These are phyloP conservation scores for Ilex aquifolium DNA, from an alignment of 257 asterid genomes.

Conservation along the genomic window DNA sequence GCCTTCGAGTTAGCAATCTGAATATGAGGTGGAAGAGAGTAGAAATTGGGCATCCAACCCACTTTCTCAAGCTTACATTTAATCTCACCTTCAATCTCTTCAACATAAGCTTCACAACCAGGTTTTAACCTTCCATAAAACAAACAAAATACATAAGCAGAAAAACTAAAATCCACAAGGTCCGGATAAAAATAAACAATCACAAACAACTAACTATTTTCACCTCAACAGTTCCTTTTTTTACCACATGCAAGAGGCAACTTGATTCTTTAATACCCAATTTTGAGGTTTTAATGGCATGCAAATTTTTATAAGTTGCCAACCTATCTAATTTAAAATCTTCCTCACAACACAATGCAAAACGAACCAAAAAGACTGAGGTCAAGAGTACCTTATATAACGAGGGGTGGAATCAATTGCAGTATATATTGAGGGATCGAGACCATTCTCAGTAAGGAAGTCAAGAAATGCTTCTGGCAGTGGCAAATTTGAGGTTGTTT, in stretches of 20 bases:
- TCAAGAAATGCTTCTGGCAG: conserved; percentile 68
- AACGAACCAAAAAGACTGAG: neutral
- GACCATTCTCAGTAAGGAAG: conserved; percentile 63
- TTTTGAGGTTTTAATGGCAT: neutral
- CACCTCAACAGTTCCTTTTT: neutral
- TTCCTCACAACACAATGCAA: neutral
- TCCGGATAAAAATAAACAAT: too few relatives aligned
- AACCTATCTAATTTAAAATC: neutral
- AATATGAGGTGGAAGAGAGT: conserved; percentile 55
- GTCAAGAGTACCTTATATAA: conserved; percentile 58
- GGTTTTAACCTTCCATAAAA: conserved; percentile 62
- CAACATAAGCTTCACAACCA: conserved; percentile 40
- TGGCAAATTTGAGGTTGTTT: conserved; percentile 32
- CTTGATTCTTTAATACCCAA: neutral
- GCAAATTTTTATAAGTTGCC: neutral
- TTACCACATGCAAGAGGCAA: too few relatives aligned
- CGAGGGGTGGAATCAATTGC: conserved; percentile 68
- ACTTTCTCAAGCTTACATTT: conserved; percentile 50
- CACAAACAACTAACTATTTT: too few relatives aligned
- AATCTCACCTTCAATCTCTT: conserved; percentile 69
- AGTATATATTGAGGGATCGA: conserved; percentile 70
- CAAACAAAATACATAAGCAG: conserved; percentile 8
- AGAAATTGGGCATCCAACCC: conserved; percentile 74
- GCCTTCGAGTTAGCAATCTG: conserved; percentile 73
- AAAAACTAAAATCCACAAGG: neutral